These are phyloP conservation scores for Pisolithus tinctorius DNA, from an alignment of 768 basidiomycete genomes.

Conservation along the genomic window DNA sequence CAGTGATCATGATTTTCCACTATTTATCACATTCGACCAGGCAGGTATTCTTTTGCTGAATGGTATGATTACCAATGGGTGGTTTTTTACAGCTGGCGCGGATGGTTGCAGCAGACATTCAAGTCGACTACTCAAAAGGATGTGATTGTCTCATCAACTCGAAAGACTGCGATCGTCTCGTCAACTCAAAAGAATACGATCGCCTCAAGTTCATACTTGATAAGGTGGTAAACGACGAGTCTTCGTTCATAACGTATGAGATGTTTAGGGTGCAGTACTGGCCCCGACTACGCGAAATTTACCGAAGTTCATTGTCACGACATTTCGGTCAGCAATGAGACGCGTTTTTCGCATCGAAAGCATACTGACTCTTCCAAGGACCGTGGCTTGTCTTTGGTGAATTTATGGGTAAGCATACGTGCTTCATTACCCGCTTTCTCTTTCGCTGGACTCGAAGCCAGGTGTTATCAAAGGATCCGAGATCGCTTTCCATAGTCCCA, in stretches of 20 bases:
- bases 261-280: constrained; percentile 45
- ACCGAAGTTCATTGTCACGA: constrained; percentile 27
- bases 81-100: background rate
- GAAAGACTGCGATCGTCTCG: too few relatives aligned
- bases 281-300: constrained; percentile 41
- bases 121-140: background rate
- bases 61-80: background rate
- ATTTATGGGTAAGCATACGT: constrained; percentile 40
- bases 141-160: too few relatives aligned
- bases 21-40: constrained; percentile 56
- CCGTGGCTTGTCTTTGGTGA: constrained; percentile 53
- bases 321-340: constrained; percentile 33
- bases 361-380: constrained; percentile 29
- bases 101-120: constrained; percentile 4
- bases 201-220: background rate
- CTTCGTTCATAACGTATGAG: constrained; percentile 32
- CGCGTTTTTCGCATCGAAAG: background rate
- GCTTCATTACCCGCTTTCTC: background rate
- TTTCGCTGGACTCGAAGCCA: background rate
- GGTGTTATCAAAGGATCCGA: constrained; percentile 62
- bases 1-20: constrained; percentile 51
- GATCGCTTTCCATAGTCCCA: constrained; percentile 27
- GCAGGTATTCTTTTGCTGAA: constrained; percentile 25
- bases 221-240: background rate
- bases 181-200: too few relatives aligned